A percentile compares a stretch with the other conserved stretches of the same genome.
Conservation (phyloP, 1,284 basidiomycete genomes). For the Erythrobasidium hasegawianum region DNA sequence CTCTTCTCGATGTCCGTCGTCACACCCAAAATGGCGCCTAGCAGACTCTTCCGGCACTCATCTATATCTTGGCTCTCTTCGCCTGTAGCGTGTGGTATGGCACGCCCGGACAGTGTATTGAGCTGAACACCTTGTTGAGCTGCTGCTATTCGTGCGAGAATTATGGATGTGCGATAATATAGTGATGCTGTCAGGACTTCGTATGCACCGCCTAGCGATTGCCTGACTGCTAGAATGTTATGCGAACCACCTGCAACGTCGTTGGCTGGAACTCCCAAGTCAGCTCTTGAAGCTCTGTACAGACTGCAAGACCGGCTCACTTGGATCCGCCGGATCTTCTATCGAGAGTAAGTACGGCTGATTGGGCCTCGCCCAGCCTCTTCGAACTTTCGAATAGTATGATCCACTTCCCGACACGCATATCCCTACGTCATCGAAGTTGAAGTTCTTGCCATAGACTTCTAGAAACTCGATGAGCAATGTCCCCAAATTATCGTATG, state of each 20-base stretch:
- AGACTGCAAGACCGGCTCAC: slow-evolving; percentile 57
- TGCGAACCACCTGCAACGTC: slow-evolving; percentile 89
- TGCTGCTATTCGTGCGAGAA: slow-evolving; percentile 37
- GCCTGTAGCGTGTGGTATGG: slow-evolving; percentile 15
- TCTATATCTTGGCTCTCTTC: slow-evolving; percentile 17
- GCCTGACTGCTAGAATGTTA: slow-evolving; percentile 73
- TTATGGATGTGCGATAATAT: slow-evolving; percentile 53
- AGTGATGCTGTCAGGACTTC: slow-evolving; percentile 71
- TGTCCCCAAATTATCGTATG: slow-evolving; percentile 81
- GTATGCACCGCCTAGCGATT: slow-evolving; percentile 79
- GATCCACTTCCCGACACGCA: slow-evolving; percentile 76
- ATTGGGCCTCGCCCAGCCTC: slow-evolving; percentile 70
- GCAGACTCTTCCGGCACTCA: slow-evolving; percentile 25
- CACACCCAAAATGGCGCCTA: slow-evolving; percentile 32
- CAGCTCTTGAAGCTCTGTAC: background rate
- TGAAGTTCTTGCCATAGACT: slow-evolving; percentile 87
- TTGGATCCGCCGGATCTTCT: slow-evolving; percentile 87
- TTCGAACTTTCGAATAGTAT: slow-evolving; percentile 72
- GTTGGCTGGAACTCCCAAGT: slow-evolving; percentile 60
- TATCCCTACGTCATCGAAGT: slow-evolving; percentile 74
- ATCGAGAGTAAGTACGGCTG: slow-evolving; percentile 70
- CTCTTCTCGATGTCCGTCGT: slow-evolving; percentile 22
- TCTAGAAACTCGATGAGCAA: slow-evolving; percentile 95
- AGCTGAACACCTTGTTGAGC: slow-evolving; percentile 19
- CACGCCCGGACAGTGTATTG: slow-evolving; percentile 14